phyloP scores from a whole-genome alignment of 257 asterid species.

The Solanum tacnaense region DNA sequence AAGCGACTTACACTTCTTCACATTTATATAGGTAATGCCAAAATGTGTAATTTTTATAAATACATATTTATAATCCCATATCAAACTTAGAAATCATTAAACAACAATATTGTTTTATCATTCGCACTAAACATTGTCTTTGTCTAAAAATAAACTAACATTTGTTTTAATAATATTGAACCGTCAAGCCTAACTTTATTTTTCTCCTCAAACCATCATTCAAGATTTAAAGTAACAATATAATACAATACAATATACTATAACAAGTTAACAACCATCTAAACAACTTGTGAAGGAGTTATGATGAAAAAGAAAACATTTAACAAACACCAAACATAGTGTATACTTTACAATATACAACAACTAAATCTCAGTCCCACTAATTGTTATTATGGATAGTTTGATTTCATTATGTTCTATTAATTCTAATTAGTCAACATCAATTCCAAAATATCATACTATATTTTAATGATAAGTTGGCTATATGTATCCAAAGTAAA shows the following conservation, averaged over 20 bases:
- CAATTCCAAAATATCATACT: background rate
- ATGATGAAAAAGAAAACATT: background rate
- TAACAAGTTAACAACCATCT: background rate
- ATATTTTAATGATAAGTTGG: background rate
- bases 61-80: background rate
- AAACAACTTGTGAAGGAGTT: background rate
- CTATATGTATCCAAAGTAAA: background rate
- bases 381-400: background rate
- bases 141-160: accelerated
- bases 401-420: background rate
- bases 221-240: background rate
- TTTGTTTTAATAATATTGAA: too few relatives aligned
- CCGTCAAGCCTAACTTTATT: background rate
- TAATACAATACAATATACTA: background rate
- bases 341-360: background rate
- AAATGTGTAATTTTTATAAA: too few relatives aligned
- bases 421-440: background rate
- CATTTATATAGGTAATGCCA: background rate
- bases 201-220: background rate
- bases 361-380: background rate
- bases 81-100: too few relatives aligned
- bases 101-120: too few relatives aligned
- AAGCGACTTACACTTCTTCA: background rate
- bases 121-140: background rate
- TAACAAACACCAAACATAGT: background rate